A percentile compares a stretch with the other conserved stretches of the same genome.
These are phyloP conservation scores for Thecamonas trahens DNA, from an alignment of 78 protist genomes.

Conservation along the genomic window DNA sequence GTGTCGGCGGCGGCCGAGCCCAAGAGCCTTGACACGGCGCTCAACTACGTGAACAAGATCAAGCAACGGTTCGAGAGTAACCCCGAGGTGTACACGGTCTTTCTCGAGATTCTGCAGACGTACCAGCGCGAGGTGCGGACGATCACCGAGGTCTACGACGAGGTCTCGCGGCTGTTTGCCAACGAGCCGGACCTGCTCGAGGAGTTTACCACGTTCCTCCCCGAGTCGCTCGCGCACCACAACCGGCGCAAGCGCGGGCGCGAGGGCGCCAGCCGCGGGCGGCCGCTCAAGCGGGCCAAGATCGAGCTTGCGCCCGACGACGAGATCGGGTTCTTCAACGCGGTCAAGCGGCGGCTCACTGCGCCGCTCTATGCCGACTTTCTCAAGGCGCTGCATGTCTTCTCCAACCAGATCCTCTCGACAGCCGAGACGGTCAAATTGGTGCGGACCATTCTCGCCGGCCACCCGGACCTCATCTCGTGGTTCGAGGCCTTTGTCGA, in stretches of 20 bases:
- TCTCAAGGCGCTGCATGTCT: slow-evolving; percentile 65
- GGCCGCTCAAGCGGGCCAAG: too few relatives aligned
- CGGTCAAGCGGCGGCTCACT: slow-evolving; percentile 3
- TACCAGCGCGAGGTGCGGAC: slow-evolving; percentile 76
- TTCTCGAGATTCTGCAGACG: slow-evolving; percentile 81
- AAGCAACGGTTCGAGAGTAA: slow-evolving; percentile 67
- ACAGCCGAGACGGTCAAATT: slow-evolving; percentile 50
- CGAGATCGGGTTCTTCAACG: slow-evolving; percentile 28
- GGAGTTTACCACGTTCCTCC: slow-evolving; percentile 88
- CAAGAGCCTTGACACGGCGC: too few relatives aligned
- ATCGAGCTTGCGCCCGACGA: slow-evolving; percentile 13
- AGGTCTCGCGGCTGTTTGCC: slow-evolving; percentile 64
- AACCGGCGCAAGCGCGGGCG: too few relatives aligned
- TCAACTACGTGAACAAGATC: slow-evolving; percentile 74
- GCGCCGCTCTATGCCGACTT: slow-evolving; percentile 61
- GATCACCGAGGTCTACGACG: slow-evolving; percentile 67
- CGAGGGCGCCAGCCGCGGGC: too few relatives aligned
- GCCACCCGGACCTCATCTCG: slow-evolving; percentile 35
- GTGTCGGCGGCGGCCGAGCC: too few relatives aligned
- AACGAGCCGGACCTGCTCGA: slow-evolving; percentile 76
- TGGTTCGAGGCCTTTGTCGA: slow-evolving; percentile 58
- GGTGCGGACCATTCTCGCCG: slow-evolving; percentile 43
- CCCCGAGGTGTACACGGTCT: slow-evolving; percentile 75
- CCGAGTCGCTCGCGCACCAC: slow-evolving; percentile 49
- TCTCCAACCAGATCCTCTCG: slow-evolving; percentile 39